phyloP scores from a whole-genome alignment of 345 rosid genomes.

The Lagerstroemia speciosa region DNA sequence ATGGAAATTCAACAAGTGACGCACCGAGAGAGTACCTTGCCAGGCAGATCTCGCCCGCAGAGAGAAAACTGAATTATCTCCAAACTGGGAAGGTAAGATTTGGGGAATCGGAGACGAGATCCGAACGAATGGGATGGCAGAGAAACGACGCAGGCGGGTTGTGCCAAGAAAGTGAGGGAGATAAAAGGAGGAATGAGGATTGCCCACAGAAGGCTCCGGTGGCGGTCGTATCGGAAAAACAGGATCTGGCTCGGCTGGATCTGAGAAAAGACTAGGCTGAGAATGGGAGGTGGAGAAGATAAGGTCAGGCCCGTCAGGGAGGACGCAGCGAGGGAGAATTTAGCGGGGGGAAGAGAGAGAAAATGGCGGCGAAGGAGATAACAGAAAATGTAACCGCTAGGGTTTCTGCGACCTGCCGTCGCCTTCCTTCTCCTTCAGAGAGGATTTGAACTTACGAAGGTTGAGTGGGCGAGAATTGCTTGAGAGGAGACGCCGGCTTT shows the following conservation, averaged over 20 bases:
- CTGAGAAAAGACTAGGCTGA: not conserved
- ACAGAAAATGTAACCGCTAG: not conserved
- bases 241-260: not conserved
- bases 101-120: not conserved
- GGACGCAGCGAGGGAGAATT: not conserved
- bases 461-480: slow-evolving; percentile 47
- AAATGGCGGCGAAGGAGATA: slow-evolving; percentile 4
- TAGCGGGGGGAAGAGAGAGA: slow-evolving; percentile 9
- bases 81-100: not conserved
- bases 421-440: not conserved
- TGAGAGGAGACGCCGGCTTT: slow-evolving; percentile 24
- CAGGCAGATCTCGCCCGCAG: slow-evolving; percentile 30
- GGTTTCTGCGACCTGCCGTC: not conserved
- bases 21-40: slow-evolving; percentile 14
- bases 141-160: not conserved
- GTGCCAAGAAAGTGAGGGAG: slow-evolving; percentile 14
- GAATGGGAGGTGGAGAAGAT: not conserved
- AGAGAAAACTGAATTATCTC: not conserved
- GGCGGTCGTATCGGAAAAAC: not conserved
- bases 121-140: not conserved
- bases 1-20: slow-evolving; percentile 2
- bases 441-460: not conserved
- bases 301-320: not conserved
- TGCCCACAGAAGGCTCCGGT: not conserved
- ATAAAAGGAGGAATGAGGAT: not conserved